Base-by-base conservation (phyloP, 371 early-diverging fungal species). In the Rhizopus microsporus region DNA sequence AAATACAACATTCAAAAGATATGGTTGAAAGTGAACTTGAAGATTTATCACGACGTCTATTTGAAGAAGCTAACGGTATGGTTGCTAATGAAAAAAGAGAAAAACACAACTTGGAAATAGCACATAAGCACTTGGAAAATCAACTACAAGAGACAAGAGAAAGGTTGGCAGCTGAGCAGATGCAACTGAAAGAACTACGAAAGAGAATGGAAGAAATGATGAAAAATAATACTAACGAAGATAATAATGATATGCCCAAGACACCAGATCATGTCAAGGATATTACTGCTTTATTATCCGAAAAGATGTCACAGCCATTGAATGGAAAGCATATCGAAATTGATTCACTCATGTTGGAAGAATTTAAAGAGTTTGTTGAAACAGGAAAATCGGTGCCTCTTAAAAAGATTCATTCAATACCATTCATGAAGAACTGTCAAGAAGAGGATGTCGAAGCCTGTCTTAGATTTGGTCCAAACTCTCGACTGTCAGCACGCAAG, bases 21-120 rank as follows among this genome's bases (percentile, higher is more conserved):
- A 84, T 89, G 71, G 88, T 96, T 1, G 93, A 95, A 65, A 89
- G 87, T 29, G 97, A 97, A 70, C 74, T 97, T 31, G 97, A 95
- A 68, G 96, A 94, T 42, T 68, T 96, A 45, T 93, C 93, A 30
- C 82, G 89, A 38, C 81, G 83, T 54, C 71, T 97, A 37, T 96
- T 97, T 75, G 94, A 95, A 60, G 92, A 95, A 69, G 97, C 97
- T 0, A 96, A 97, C 56, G 83, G 79, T 3, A 87, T 97, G 89
- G 98, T 97, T 9, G 90, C 95, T 2, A 77, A 87, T 12, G 96
- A 95, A 63, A 88, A 89, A 44, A 71, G 88, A 54, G 84, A 84
- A 46, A 73, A 85, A 50, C 70, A 85, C 55, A 78, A 84, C 32
- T 65, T 83, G 23, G 84, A 88, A 52, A 51, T 84, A 15, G 78